These are phyloP conservation scores for Medicago ruthenica DNA, from an alignment of 306 rosid species.

Conservation along the genomic window DNA sequence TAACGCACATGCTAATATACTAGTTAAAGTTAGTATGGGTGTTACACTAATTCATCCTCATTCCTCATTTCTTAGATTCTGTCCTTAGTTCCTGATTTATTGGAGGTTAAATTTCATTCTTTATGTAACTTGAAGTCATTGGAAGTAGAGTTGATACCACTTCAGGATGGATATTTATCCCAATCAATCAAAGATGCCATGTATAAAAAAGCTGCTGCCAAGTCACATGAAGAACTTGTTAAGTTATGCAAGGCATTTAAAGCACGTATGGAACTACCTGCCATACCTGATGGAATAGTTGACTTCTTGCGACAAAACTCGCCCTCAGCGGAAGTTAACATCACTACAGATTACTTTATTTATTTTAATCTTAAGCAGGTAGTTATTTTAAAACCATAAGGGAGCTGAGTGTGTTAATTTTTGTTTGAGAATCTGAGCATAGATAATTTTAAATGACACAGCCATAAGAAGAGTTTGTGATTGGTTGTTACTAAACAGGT, in stretches of 20 bases:
- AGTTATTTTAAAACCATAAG: not conserved
- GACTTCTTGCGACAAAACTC: not conserved
- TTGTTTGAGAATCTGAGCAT: not conserved
- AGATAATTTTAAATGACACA: not conserved
- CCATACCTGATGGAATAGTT: not conserved
- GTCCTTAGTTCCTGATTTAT: not conserved
- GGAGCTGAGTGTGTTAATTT: not conserved
- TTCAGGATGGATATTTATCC: not conserved
- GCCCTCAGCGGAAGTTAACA: not conserved
- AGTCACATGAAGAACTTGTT: not conserved
- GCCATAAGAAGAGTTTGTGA: not conserved
- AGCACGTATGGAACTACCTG: not conserved
- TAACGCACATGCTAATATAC: too few relatives aligned
- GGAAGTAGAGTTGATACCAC: not conserved
- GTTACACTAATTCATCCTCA: not conserved
- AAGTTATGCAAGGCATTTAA: not conserved
- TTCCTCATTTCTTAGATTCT: not conserved
- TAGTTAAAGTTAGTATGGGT: too few relatives aligned
- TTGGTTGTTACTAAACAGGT: not conserved
- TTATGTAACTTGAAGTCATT: not conserved
- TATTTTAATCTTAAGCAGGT: not conserved
- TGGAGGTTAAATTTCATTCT: not conserved
- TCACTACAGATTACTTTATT: not conserved
- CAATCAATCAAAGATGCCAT: not conserved
- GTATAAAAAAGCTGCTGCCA: not conserved